These are phyloP conservation scores for Pelagomonas calceolata DNA, from an alignment of 108 stramenopile species.

Conservation along the genomic window DNA sequence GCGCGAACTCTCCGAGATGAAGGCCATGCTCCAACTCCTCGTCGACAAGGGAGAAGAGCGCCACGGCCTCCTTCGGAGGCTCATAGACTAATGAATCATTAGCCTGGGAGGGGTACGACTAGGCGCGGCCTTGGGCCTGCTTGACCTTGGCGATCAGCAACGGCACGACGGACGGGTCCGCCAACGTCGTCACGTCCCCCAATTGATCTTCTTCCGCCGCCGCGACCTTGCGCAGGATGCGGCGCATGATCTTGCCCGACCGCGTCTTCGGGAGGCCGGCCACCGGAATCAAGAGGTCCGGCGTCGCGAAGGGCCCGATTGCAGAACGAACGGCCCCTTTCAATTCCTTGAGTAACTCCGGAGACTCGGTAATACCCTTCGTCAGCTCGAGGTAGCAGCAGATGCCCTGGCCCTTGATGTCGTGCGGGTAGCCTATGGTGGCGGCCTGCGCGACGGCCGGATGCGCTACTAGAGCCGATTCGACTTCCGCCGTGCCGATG, in stretches of 20 bases:
- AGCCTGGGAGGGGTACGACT: too few relatives aligned
- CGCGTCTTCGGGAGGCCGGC: constrained; percentile 73
- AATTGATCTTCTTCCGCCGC: constrained; percentile 57
- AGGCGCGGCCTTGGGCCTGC: neutral
- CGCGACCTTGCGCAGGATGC: constrained; percentile 79
- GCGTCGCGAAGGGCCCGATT: constrained; percentile 73
- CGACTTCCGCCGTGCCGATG: constrained; percentile 86
- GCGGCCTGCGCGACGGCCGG: constrained; percentile 67
- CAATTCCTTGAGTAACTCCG: constrained; percentile 59
- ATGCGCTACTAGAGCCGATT: constrained; percentile 79
- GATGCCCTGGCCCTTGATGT: constrained; percentile 77
- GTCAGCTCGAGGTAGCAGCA: constrained; percentile 66
- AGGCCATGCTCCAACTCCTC: too few relatives aligned
- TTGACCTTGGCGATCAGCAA: constrained; percentile 57
- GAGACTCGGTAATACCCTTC: constrained; percentile 34
- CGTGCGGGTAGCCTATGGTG: constrained; percentile 66
- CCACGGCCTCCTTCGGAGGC: too few relatives aligned
- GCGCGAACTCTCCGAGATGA: too few relatives aligned
- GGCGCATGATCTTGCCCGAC: constrained; percentile 74
- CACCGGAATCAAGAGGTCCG: constrained; percentile 59
- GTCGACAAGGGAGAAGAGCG: too few relatives aligned
- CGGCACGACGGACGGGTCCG: constrained; percentile 89
- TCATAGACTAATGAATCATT: too few relatives aligned
- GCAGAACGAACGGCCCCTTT: constrained; percentile 48
- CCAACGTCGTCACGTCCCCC: constrained; percentile 86